Percentiles rank a stretch among this genome's conserved stretches.
Evolutionary conservation across 2,329 filamentous ascomycete species (phyloP).

Genomic region (Fusarium temperatum): DNA sequence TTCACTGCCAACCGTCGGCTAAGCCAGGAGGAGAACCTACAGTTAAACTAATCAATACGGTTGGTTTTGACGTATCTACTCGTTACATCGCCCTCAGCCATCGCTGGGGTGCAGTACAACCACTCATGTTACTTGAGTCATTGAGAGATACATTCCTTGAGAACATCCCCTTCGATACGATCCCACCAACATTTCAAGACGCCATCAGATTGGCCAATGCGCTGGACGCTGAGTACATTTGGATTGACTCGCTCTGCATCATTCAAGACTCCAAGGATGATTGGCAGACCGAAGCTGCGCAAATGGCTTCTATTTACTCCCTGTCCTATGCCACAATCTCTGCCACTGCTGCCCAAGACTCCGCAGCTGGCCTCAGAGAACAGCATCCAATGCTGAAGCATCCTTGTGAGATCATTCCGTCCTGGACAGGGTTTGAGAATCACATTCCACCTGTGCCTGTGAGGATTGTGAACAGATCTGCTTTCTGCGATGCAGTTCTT

Average conservation of each 20-base stretch:
- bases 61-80: background rate
- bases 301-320: slow-evolving; percentile 34
- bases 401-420: slow-evolving; percentile 19
- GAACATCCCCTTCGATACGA: slow-evolving; percentile 7
- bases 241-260: slow-evolving; percentile 34
- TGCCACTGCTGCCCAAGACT: slow-evolving; percentile 24
- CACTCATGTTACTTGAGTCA: slow-evolving; percentile 14
- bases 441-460: slow-evolving; percentile 6
- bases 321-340: slow-evolving; percentile 23
- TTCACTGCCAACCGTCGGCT: slow-evolving; percentile 2
- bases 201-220: slow-evolving; percentile 11
- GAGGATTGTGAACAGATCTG: slow-evolving; percentile 17
- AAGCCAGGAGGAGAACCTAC: background rate
- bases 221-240: slow-evolving; percentile 20
- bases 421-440: slow-evolving; percentile 19
- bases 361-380: slow-evolving; percentile 15
- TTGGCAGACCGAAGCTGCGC: slow-evolving; percentile 25
- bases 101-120: slow-evolving; percentile 22
- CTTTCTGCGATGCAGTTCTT: slow-evolving; percentile 28
- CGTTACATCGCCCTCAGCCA: slow-evolving; percentile 29
- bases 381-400: slow-evolving; percentile 18
- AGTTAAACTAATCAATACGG: slow-evolving; percentile 6
- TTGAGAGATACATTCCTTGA: background rate
- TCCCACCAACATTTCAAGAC: slow-evolving; percentile 30
- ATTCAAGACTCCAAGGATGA: slow-evolving; percentile 34